These are phyloP conservation scores for Houttuynia cordata DNA, from an alignment of 164 flowering plant species.

Conservation along the genomic window DNA sequence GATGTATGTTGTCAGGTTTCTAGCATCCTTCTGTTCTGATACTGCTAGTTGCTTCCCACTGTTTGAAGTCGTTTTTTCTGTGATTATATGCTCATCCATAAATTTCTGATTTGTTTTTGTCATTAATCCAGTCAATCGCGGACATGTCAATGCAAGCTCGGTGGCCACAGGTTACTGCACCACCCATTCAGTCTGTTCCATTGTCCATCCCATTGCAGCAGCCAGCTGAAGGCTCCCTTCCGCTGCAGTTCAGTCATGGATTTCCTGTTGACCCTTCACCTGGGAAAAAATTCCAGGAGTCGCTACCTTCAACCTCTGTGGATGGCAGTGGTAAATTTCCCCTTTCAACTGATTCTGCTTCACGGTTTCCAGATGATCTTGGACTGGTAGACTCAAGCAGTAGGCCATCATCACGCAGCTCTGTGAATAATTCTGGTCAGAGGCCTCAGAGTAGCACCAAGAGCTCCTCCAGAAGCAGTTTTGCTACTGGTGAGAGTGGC, in stretches of 20 bases:
- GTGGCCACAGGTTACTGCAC: slow-evolving; percentile 62
- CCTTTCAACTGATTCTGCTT: slow-evolving; percentile 16
- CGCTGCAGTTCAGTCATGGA: slow-evolving; percentile 40
- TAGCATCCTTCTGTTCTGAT: no score
- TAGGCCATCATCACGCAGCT: slow-evolving; percentile 12
- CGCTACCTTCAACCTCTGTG: slow-evolving; percentile 29
- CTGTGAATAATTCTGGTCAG: slow-evolving; percentile 9
- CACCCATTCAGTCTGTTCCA: slow-evolving; percentile 45
- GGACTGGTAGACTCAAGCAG: slow-evolving; percentile 36
- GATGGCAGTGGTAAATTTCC: slow-evolving; percentile 25
- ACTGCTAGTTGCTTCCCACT: neutral
- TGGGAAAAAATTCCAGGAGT: slow-evolving; percentile 34
- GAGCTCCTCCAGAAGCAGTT: slow-evolving; percentile 20
- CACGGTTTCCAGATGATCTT: slow-evolving; percentile 48
- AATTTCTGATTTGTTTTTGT: slow-evolving; percentile 4
- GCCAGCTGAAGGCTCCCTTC: slow-evolving; percentile 33
- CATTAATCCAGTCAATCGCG: slow-evolving; percentile 36
- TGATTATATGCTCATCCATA: neutral
- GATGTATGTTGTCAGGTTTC: no score
- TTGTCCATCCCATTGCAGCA: slow-evolving; percentile 47
- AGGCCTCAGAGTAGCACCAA: slow-evolving; percentile 16
- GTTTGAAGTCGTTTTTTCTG: neutral
- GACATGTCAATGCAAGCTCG: slow-evolving; percentile 60
- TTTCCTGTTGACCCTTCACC: slow-evolving; percentile 28
- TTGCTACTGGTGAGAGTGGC: slow-evolving; percentile 19